These are phyloP conservation scores for Vitis rupestris DNA, from an alignment of 164 flowering plant genomes.

Conservation along the genomic window DNA sequence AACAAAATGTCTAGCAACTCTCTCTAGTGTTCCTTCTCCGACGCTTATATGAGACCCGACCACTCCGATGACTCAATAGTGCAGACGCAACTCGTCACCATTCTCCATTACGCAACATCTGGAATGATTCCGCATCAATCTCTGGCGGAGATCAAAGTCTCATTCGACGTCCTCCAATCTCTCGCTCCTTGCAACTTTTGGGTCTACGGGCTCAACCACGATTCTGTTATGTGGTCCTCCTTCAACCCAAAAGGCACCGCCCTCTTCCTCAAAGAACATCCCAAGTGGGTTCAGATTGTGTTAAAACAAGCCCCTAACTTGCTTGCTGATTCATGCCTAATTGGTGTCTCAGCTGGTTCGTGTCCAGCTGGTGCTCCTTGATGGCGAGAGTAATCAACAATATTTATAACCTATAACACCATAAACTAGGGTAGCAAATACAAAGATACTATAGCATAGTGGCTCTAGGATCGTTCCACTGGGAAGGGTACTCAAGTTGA, in stretches of 20 bases:
- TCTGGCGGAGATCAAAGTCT: conserved; percentile 28
- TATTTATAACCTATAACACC: too few species aligned
- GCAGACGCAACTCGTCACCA: conserved; percentile 33
- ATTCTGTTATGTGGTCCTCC: conserved; percentile 53
- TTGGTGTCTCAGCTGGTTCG: too few species aligned
- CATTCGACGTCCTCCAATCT: conserved; percentile 31
- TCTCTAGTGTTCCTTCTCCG: not conserved
- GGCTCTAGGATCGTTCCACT: too few species aligned
- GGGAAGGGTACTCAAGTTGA: too few species aligned
- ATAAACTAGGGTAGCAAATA: too few species aligned
- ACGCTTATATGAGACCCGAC: not conserved
- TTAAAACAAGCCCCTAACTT: conserved; percentile 41
- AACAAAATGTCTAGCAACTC: not conserved
- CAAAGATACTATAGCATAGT: too few species aligned
- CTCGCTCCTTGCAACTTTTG: conserved; percentile 41
- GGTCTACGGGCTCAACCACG: conserved; percentile 54
- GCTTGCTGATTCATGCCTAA: too few species aligned
- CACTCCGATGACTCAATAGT: conserved; percentile 2
- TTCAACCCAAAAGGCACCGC: conserved; percentile 47
- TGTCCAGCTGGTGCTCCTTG: too few species aligned
- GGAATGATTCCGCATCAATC: conserved; percentile 36
- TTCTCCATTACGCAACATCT: conserved; percentile 54
- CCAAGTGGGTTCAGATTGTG: conserved; percentile 50
- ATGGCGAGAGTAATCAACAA: too few species aligned
- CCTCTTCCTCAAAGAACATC: conserved; percentile 64